Percentiles rank a stretch among this genome's conserved stretches.
These are phyloP conservation scores for Cryptococcus hybrid DNA, from an alignment of 1,284 basidiomycete species.

Conservation along the genomic window DNA sequence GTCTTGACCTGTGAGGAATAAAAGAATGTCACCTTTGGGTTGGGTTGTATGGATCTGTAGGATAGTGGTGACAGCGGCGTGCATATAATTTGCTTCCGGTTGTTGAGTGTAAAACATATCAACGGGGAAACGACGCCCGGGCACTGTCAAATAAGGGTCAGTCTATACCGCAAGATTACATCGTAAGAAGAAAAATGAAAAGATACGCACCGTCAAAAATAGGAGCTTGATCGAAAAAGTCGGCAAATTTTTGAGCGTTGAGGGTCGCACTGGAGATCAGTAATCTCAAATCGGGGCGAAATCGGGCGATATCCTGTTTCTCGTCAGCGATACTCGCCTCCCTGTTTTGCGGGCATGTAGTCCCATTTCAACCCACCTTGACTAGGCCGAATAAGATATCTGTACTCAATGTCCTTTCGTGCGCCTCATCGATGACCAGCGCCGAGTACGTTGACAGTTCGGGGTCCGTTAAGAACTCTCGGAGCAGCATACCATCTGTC, in stretches of 20 bases:
- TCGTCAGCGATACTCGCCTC: background rate
- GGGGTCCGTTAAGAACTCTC: conserved; percentile 94
- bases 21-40: conserved; percentile 95
- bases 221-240: conserved; percentile 92
- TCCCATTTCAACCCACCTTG: conserved; percentile 66
- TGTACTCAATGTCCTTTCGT: conserved; percentile 92
- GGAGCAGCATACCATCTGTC: conserved; percentile 97
- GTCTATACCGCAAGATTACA: no score
- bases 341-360: background rate
- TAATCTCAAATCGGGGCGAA: conserved; percentile 84
- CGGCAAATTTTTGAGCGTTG: conserved; percentile 94
- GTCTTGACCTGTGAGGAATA: conserved; percentile 98
- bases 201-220: conserved; percentile 63
- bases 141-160: conserved; percentile 55
- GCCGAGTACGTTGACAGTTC: conserved; percentile 89
- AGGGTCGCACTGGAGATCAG: conserved; percentile 96
- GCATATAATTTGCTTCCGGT: conserved; percentile 96
- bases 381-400: conserved; percentile 96
- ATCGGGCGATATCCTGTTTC: conserved; percentile 87
- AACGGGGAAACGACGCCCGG: conserved; percentile 94
- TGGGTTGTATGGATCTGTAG: conserved; percentile 99
- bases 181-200: no score
- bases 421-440: conserved; percentile 94
- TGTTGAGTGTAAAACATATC: conserved; percentile 98
- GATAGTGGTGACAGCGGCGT: conserved; percentile 96